phyloP scores from a whole-genome alignment of 2,329 filamentous ascomycete genomes.

The Xylaria sp. region DNA sequence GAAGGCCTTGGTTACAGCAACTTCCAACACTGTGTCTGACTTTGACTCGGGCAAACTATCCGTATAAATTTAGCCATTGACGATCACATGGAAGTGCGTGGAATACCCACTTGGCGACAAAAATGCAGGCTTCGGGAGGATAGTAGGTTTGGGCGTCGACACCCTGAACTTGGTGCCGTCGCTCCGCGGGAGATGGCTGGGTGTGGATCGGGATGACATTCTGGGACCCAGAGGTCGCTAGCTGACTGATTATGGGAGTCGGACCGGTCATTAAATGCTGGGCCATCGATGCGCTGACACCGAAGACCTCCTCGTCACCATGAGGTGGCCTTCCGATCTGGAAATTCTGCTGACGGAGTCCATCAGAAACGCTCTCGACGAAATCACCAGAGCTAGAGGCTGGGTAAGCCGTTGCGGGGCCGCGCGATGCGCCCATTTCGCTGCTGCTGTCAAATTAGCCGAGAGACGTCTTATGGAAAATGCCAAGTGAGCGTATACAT shows the following conservation, averaged over 20 bases:
- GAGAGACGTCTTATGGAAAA: background rate
- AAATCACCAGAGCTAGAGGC: background rate
- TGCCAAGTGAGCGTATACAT: conserved; percentile 12
- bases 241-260: conserved; percentile 11
- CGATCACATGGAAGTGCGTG: background rate
- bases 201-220: conserved; percentile 18
- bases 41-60: conserved; percentile 57
- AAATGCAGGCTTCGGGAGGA: conserved; percentile 63
- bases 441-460: conserved; percentile 18
- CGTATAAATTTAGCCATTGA: background rate
- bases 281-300: conserved; percentile 1
- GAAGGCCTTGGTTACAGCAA: conserved; percentile 59
- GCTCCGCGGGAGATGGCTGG: conserved; percentile 21
- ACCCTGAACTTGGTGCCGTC: conserved; percentile 36
- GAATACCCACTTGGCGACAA: conserved; percentile 67
- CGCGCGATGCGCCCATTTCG: conserved; percentile 15
- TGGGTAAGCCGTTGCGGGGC: background rate
- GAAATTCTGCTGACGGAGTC: conserved; percentile 15
- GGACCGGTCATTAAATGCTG: conserved; percentile 3
- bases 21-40: conserved; percentile 57
- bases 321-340: conserved; percentile 27
- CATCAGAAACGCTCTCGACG: conserved; percentile 1
- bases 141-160: conserved; percentile 59
- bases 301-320: conserved; percentile 27
- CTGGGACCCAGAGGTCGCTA: background rate